A percentile compares a stretch with the other conserved stretches of the same genome.
Evolutionary conservation across 2,329 filamentous ascomycete species (phyloP).

Genomic region (Ascochyta lentis): DNA sequence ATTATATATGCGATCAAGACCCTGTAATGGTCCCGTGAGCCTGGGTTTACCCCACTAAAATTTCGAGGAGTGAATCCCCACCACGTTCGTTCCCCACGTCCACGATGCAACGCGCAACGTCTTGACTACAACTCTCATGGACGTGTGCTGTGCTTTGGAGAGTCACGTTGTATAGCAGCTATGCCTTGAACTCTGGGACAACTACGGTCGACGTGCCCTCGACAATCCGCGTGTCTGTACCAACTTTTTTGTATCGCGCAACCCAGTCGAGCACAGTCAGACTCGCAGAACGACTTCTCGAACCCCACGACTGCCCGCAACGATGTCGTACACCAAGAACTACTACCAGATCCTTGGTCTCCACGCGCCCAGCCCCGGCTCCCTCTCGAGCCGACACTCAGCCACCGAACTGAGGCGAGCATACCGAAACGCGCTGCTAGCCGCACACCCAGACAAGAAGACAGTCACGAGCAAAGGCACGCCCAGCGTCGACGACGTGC

Average conservation of each 20-base stretch:
- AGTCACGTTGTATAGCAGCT: neutral
- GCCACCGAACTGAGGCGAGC: constrained; percentile 44
- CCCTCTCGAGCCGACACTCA: neutral
- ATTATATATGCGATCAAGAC: neutral
- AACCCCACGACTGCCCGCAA: neutral
- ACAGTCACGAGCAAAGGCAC: constrained; percentile 15
- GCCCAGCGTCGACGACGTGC: constrained; percentile 64
- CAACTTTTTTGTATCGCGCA: neutral
- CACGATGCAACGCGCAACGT: neutral
- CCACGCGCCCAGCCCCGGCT: constrained; percentile 9
- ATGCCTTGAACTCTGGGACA: constrained; percentile 3
- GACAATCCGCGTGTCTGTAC: neutral
- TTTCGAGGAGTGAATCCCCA: constrained; percentile 6
- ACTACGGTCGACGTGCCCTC: constrained; percentile 6
- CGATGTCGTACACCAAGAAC: constrained; percentile 37
- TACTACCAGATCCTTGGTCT: constrained; percentile 41
- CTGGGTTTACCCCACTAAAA: constrained; percentile 11
- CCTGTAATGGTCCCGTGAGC: constrained; percentile 4
- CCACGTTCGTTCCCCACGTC: constrained; percentile 4
- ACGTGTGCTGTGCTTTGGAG: neutral
- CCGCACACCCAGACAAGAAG: constrained; percentile 65
- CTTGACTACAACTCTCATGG: neutral
- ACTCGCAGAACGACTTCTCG: neutral
- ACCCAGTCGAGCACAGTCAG: neutral
- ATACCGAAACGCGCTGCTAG: constrained; percentile 64